Evolutionary conservation across 1,284 basidiomycete genomes (phyloP), one percentile per base, ranked within the genome.

Genomic region (Marasmius tenuissimus): DNA sequence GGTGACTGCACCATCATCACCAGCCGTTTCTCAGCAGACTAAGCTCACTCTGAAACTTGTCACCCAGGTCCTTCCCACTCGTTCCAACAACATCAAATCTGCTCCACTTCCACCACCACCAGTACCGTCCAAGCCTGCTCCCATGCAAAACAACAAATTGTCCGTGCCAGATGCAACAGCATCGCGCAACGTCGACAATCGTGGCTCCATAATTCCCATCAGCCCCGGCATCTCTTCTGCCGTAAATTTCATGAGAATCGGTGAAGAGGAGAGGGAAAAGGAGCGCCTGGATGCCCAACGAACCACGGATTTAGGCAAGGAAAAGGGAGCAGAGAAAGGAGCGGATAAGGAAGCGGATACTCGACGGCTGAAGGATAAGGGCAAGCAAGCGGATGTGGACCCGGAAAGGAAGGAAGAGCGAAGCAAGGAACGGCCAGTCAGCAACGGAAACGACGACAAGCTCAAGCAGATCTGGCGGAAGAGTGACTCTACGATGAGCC

Each of bases 401-500:
- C 3, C 34, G 38, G 52, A 54, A n/a, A 54, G 37, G 62, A 61
- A n/a, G 52, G 49, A 59, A 18, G 39, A 33, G 27, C 47, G 37
- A 22, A 62, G 40, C 37, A 49, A 38, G 52, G 64, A 64, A 47
- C 67, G 65, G 58, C 63, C 58, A 20, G 63, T 45, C 27, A 47
- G 50, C 20, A 57, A 51, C n/a, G 65, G 63, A 40, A 64, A 68
- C 60, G 71, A 61, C 20, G 73, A 75, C 49, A 74, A 80, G 61
- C 68, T 70, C 67, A 89, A 86, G 75, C 88, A 91, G 65, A 76
- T 80, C 39, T 88, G 86, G 84, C 76, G 89, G 65, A 88, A 88
- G 73, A 90, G 88, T 66, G 90, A 92, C 72, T 85, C 89, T 6
- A 90, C 88, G 11, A 85, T 87, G 71, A 87, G 88, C 69, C 85